Conservation (phyloP, 495 filamentous ascomycete species). For the Penicillium bialowiezense region DNA sequence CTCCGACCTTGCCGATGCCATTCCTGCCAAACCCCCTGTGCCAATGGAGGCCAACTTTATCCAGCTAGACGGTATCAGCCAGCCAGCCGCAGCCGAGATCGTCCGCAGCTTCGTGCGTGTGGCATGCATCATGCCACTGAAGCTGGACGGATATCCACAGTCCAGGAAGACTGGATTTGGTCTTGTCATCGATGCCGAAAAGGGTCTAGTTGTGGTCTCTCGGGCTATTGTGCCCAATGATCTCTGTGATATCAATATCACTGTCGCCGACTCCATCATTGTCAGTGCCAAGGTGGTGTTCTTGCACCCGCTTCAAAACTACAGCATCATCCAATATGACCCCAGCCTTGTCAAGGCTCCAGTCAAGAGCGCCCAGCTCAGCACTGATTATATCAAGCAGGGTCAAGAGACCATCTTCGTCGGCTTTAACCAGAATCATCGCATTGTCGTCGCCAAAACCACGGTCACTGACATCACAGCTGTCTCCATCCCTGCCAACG, state of each 20-base stretch:
- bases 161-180: constrained; percentile 92
- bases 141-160: constrained; percentile 93
- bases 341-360: constrained; percentile 88
- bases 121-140: constrained; percentile 86
- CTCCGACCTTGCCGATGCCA: constrained; percentile 71
- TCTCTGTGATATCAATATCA: constrained; percentile 91
- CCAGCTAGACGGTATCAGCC: constrained; percentile 79
- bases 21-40: constrained; percentile 69
- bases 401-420: constrained; percentile 90
- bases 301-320: constrained; percentile 98
- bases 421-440: constrained; percentile 92
- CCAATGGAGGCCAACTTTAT: constrained; percentile 84
- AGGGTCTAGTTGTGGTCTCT: constrained; percentile 91
- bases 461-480: constrained; percentile 97
- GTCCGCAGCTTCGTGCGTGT: constrained; percentile 94
- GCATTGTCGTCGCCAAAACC: constrained; percentile 90
- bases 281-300: constrained; percentile 93
- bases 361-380: constrained; percentile 82
- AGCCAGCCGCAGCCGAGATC: constrained; percentile 86
- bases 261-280: constrained; percentile 92
- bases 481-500: constrained; percentile 92
- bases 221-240: constrained; percentile 93
- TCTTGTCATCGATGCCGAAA: constrained; percentile 90
- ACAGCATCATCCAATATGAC: constrained; percentile 93
- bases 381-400: constrained; percentile 80